These are phyloP conservation scores for Calonectria crousiana DNA, from an alignment of 2,329 filamentous ascomycete species.

Conservation along the genomic window DNA sequence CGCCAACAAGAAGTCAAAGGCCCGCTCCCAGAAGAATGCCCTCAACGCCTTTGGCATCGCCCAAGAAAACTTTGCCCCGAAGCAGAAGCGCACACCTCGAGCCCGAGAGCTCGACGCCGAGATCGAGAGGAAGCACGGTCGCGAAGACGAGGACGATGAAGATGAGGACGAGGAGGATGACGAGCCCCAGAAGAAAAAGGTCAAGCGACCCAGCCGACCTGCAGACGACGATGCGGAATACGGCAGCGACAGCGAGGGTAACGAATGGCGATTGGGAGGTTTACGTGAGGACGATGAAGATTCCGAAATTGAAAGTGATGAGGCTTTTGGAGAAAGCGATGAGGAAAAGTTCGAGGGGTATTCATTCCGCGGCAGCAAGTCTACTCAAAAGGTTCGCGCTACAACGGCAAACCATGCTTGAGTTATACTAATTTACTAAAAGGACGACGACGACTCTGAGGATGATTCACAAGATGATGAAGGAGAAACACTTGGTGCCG, in stretches of 20 bases:
- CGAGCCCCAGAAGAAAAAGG: conserved; percentile 55
- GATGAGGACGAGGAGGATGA: conserved; percentile 68
- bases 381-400: conserved; percentile 48
- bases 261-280: conserved; percentile 83
- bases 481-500: conserved; percentile 68
- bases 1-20: conserved; percentile 58
- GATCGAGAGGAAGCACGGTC: conserved; percentile 57
- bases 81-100: conserved; percentile 61
- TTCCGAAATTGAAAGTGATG: conserved; percentile 75
- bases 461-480: conserved; percentile 66
- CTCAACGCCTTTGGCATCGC: conserved; percentile 71
- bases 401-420: too few species aligned
- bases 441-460: conserved; percentile 71
- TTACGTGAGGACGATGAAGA: conserved; percentile 69
- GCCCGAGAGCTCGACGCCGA: conserved; percentile 65
- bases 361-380: conserved; percentile 63
- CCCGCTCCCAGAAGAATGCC: conserved; percentile 62
- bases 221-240: conserved; percentile 72
- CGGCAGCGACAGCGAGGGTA: conserved; percentile 87
- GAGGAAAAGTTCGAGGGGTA: conserved; percentile 87
- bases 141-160: conserved; percentile 59
- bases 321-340: conserved; percentile 90
- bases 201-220: conserved; percentile 54
- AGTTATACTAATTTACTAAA: conserved; percentile 19
- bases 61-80: conserved; percentile 63